Conservation (phyloP, 2,329 filamentous ascomycete genomes). For the Colletotrichum aenigma region DNA sequence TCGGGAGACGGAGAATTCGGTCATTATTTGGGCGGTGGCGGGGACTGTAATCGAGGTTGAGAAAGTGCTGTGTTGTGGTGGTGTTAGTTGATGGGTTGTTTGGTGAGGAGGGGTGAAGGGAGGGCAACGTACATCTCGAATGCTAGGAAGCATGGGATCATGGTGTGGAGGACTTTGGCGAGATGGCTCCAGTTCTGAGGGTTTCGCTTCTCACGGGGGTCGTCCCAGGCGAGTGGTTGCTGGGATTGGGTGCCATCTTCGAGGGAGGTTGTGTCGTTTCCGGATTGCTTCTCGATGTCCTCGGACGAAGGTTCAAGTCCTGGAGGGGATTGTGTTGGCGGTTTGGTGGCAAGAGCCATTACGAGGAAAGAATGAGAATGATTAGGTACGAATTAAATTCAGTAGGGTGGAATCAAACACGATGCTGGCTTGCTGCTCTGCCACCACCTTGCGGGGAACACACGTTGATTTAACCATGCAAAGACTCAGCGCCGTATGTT, state of each 20-base stretch:
- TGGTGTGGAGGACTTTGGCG: slow-evolving; percentile 7
- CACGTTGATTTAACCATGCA: neutral
- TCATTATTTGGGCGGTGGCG: neutral
- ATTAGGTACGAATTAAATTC: neutral
- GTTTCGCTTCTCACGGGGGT: slow-evolving; percentile 19
- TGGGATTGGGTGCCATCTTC: neutral
- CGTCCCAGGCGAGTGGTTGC: neutral
- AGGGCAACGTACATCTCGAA: slow-evolving; percentile 14
- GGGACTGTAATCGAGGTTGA: slow-evolving; percentile 22
- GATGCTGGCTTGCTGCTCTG: too few species aligned
- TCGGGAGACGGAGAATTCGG: slow-evolving; percentile 19
- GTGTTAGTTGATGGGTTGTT: neutral
- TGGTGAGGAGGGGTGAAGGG: neutral
- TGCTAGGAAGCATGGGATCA: slow-evolving; percentile 18
- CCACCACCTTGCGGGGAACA: neutral
- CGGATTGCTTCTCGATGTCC: neutral
- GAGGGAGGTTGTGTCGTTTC: neutral
- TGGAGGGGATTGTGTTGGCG: neutral
- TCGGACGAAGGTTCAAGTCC: neutral
- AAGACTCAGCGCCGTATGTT: neutral
- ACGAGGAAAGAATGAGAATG: neutral
- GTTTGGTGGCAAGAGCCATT: neutral
- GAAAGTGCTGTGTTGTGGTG: neutral
- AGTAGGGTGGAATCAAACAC: too few species aligned
- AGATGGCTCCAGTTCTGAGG: slow-evolving; percentile 17